Base-by-base conservation (phyloP, 176 grass and related monocot genomes). In the Thalia dealbata region DNA sequence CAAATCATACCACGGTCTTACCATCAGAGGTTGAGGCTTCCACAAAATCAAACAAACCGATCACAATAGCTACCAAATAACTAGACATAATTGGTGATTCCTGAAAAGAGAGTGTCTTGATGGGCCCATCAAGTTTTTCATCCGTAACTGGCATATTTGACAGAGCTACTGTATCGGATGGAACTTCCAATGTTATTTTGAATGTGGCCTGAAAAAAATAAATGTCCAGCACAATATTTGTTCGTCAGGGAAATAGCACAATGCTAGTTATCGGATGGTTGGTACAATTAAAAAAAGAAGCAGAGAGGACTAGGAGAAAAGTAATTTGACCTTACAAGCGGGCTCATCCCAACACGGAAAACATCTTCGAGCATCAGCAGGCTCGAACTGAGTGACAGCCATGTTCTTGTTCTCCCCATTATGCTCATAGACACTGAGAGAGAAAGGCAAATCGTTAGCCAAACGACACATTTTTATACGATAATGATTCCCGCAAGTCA, bases 341-440 rank as follows among this genome's bases (percentile, higher is more conserved):
- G 92, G 92, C 27, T 96, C 92, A 80, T 96, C 92, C 92, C 92
- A 96, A 70, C 92, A 92, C 3, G 92, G 92, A 52, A 96, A 96
- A 69, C 92, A 96, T 28, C 84, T 82, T 48, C 92, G 78, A 32
- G 89, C 89, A 66, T 92, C 89, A 79, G 86, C 92, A 29, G 92
- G 89, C 69, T 86, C 92, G 81, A 96, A 96, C 55, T 96, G 89
- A 76, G 92, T 96, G 19, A 96, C 92, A 52, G 89, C 92, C 92
- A 96, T 96, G 75, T 92, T 96, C 73, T 84, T 92, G 75, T 89
- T 92, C 82, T 90, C 92, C 22, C 92, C 92, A 66, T 90, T 88
- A 79, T 92, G 73, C 67, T 90, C 89, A 67, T 89, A 96, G 18
- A 87, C 83, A 84, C 92, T 96, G 70, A 54, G 70, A 73, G 69